Evolutionary conservation across 1,139 yeast species (phyloP).

Genomic region (Saccharomycopsis crataegensis): DNA sequence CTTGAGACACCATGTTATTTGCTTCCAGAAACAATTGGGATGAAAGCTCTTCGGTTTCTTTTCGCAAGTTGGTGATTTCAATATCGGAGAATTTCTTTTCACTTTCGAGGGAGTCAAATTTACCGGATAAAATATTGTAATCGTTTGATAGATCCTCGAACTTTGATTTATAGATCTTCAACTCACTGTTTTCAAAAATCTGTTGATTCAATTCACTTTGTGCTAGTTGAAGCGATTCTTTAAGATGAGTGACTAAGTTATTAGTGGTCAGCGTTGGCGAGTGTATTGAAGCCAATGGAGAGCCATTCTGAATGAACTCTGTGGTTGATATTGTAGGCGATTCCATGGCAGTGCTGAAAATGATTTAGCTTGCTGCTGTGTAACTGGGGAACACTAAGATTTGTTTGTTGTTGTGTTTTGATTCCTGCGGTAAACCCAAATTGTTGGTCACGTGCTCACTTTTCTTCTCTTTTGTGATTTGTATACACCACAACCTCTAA

Average conservation of each 20-base stretch:
- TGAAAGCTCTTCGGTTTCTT: slow-evolving; percentile 71
- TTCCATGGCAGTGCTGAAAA: not conserved
- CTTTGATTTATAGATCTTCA: slow-evolving; percentile 16
- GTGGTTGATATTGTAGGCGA: slow-evolving; percentile 5
- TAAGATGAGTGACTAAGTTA: slow-evolving; percentile 12
- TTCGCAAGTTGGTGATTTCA: slow-evolving; percentile 50
- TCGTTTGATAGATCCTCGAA: slow-evolving; percentile 15
- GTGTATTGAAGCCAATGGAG: not conserved
- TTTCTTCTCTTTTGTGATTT: too few relatives aligned
- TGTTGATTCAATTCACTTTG: slow-evolving; percentile 19
- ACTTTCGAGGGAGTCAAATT: slow-evolving; percentile 12
- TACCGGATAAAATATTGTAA: slow-evolving; percentile 9
- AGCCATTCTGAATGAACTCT: slow-evolving; percentile 8
- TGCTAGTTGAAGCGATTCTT: slow-evolving; percentile 11
- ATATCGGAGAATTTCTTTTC: slow-evolving; percentile 37
- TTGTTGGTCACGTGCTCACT: too few relatives aligned
- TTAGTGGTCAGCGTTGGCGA: slow-evolving; percentile 1
- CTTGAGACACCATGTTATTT: slow-evolving; percentile 69
- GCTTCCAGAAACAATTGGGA: slow-evolving; percentile 76
- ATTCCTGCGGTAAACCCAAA: too few relatives aligned
- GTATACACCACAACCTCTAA: too few relatives aligned
- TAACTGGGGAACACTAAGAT: not conserved
- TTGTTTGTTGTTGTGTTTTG: too few relatives aligned
- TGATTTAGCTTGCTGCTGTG: not conserved
- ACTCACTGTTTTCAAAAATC: slow-evolving; percentile 16